Evolutionary conservation across 73 alveolate genomes (phyloP).

Genomic region (Paramecium sexaurelia): DNA sequence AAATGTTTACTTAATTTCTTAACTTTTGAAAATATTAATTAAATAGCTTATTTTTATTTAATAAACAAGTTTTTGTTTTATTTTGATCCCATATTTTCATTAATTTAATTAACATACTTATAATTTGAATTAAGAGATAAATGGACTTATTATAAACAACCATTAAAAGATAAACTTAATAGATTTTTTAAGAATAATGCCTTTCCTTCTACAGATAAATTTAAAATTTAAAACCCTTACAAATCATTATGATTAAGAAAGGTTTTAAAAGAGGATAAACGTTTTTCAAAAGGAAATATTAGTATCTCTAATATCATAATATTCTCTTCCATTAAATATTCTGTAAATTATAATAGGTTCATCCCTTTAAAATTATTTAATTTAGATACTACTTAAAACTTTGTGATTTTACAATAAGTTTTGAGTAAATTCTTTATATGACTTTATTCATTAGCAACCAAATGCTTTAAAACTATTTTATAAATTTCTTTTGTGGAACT

Average conservation of each 20-base stretch:
- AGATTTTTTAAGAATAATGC: neutral
- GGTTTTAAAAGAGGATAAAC: neutral
- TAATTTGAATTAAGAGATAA: neutral
- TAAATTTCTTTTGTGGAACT: neutral
- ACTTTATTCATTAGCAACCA: neutral
- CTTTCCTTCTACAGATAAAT: neutral
- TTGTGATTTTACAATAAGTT: neutral
- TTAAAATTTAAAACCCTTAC: neutral
- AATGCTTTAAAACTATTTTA: neutral
- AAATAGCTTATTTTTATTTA: neutral
- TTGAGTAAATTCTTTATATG: neutral
- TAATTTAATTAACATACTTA: neutral
- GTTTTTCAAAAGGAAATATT: constrained; percentile 12
- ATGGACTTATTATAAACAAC: neutral
- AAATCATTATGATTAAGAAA: constrained; percentile 48
- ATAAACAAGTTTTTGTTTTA: neutral
- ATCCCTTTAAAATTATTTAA: neutral
- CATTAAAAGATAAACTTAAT: neutral
- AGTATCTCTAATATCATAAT: neutral
- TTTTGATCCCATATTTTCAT: neutral
- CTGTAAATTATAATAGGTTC: neutral
- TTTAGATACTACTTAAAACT: neutral
- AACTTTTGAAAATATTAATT: neutral
- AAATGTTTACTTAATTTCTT: constrained; percentile 1
- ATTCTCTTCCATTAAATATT: neutral